Base-by-base conservation (phyloP, 192 early-diverging fungal species). In the Lobosporangium transversale region DNA sequence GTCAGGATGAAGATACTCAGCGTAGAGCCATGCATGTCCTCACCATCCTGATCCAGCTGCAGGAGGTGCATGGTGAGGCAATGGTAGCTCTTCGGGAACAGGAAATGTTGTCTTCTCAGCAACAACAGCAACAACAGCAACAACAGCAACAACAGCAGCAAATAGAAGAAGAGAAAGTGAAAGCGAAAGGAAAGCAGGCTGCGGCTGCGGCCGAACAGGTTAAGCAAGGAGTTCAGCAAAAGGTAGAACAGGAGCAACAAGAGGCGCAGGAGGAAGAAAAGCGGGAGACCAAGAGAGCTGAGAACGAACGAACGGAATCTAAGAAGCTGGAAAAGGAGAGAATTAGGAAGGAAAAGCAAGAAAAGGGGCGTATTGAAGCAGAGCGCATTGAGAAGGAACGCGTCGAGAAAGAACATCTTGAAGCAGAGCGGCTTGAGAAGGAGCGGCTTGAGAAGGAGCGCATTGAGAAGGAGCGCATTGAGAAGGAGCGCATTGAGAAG, bases 1-100 rank as follows among this genome's bases (percentile, higher is more conserved):
- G 65, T 48, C 53, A 70, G 24, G 80, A 81, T 44, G 80, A 78
- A 30, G 80, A 81, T 45, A 78, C 74, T n/a, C 73, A 70, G 31
- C 43, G 70, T n/a, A 43, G 80, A 15, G 80, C 80, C 10, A 51
- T 67, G 4, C 73, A 81, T 62, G 80, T 81, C 24, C 27, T 81
- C 8, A 71, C 53, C 31, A 78, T 59, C 0, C 18, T 76, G 53
- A 62, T 76, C 23, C 56, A 65, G 18, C 73, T 54, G 23, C 73
- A 76, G n/a, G 45, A 62, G 47, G 65, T 76, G 40, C 73, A 76
- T 52, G 59, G 36, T 0, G 58, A 67, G 6, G 54, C 73, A 0
- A 42, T 67, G 18, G 48, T 27, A 0, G 64, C 59, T 3, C 26
- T 76, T 4, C 17, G 27, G 33, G 42, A 56, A 17, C 27, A 52